Percentiles rank a stretch among this genome's conserved stretches.
Conservation (phyloP, 495 filamentous ascomycete species). For the Penicillium lagena region DNA sequence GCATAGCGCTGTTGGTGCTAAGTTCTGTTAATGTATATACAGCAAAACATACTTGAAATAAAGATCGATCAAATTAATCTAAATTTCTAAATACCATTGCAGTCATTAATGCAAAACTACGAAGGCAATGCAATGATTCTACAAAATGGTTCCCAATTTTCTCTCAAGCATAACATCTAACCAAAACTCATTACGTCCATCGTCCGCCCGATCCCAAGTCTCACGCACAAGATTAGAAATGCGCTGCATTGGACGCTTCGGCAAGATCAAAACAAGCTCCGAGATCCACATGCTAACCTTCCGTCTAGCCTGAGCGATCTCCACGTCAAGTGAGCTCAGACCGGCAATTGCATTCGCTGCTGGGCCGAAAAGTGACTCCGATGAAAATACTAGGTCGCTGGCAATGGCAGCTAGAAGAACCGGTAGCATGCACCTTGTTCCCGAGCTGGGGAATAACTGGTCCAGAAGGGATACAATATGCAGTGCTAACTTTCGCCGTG, state of each 20-base stretch:
- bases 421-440: slow-evolving; percentile 18
- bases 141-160: slow-evolving; percentile 20
- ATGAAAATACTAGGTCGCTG: slow-evolving; percentile 20
- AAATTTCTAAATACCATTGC: too few species aligned
- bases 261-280: slow-evolving; percentile 17
- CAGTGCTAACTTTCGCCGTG: slow-evolving; percentile 13
- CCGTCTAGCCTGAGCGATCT: slow-evolving; percentile 20
- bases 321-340: slow-evolving; percentile 17
- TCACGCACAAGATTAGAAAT: slow-evolving; percentile 13
- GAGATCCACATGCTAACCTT: slow-evolving; percentile 16
- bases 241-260: slow-evolving; percentile 18
- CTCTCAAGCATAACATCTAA: slow-evolving; percentile 19
- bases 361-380: slow-evolving; percentile 12
- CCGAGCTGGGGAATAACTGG: slow-evolving; percentile 16
- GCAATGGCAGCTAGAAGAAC: slow-evolving; percentile 16
- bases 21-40: too few species aligned
- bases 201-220: slow-evolving; percentile 17
- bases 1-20: too few species aligned
- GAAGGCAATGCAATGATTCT: too few species aligned
- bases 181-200: slow-evolving; percentile 13
- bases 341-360: slow-evolving; percentile 12
- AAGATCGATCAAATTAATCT: too few species aligned
- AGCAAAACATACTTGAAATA: too few species aligned
- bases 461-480: slow-evolving; percentile 19
- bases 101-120: too few species aligned